phyloP scores from a whole-genome alignment of 2,329 filamentous ascomycete genomes.

The Phoma sp. region DNA sequence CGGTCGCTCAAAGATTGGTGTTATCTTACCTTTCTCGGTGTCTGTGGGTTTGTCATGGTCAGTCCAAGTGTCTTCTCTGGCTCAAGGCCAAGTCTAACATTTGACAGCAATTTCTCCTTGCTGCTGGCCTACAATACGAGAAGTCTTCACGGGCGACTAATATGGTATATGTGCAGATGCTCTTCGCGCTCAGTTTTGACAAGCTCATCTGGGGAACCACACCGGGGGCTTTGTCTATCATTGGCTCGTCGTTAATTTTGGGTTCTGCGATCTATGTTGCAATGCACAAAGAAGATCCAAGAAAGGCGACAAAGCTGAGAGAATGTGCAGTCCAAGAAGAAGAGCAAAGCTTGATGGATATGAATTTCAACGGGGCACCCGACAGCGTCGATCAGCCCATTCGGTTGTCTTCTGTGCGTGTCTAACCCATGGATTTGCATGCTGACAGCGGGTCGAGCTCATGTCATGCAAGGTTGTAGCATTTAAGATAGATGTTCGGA shows the following conservation, averaged over 20 bases:
- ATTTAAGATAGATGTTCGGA: neutral
- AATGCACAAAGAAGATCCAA: slow-evolving; percentile 54
- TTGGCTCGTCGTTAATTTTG: slow-evolving; percentile 69
- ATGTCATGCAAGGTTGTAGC: neutral
- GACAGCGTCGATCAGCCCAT: slow-evolving; percentile 15
- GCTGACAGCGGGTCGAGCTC: neutral
- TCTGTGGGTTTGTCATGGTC: slow-evolving; percentile 77
- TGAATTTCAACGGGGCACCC: slow-evolving; percentile 19
- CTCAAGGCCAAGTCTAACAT: neutral
- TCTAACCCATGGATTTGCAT: neutral
- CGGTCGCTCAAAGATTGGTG: slow-evolving; percentile 65
- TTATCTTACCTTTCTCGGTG: slow-evolving; percentile 70
- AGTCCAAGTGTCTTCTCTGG: slow-evolving; percentile 10
- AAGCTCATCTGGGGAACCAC: slow-evolving; percentile 67
- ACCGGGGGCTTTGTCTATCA: slow-evolving; percentile 63
- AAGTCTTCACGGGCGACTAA: slow-evolving; percentile 67
- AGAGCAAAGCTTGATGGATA: slow-evolving; percentile 41
- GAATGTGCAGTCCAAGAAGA: slow-evolving; percentile 36
- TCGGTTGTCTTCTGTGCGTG: slow-evolving; percentile 2
- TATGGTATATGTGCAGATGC: slow-evolving; percentile 73
- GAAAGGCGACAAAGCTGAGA: slow-evolving; percentile 20
- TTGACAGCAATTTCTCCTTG: slow-evolving; percentile 75
- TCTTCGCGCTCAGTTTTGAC: slow-evolving; percentile 70
- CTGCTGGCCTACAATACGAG: slow-evolving; percentile 75
- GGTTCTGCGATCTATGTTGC: slow-evolving; percentile 70